Base-by-base conservation (phyloP, 2,329 filamentous ascomycete genomes). In the Sporothrix curviconia region DNA sequence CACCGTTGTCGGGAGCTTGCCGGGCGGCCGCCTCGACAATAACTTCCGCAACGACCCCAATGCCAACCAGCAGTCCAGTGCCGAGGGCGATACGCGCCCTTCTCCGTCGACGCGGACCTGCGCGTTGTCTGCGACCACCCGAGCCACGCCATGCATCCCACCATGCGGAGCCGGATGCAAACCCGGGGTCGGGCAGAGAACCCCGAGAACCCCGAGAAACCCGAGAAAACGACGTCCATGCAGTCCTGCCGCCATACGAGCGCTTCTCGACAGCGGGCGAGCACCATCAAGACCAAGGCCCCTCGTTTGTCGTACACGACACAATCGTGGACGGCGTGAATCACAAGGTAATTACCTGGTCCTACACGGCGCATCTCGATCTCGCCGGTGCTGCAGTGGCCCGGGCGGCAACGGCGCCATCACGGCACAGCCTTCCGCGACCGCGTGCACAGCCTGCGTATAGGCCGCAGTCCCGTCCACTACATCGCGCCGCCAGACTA, bases 351-450 rank as follows among this genome's bases (percentile, higher is more conserved):
- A n/a, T 24, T 3, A 56, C 46, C 4, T 56, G 52, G 57, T 40
- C 52, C 17, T 59, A 59, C 24, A 59, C 57, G 4, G 57, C 57
- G 1, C 57, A 59, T 47, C 7, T 59, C 11, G 53, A 59, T 22
- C 19, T 59, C 17, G 22, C 28, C 19, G 47, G 11, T 9, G 8
- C 17, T 7, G 15, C n/a, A n/a, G 25, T n/a, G 9, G 22, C 17
- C 14, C 7, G 0, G 9, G 11, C 28, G 9, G 15, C 7, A 30
- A 24, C n/a, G n/a, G 46, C 11, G 30, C 17, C n/a, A 49, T 49
- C 28, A 49, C 46, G 28, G 46, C 46, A 11, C 46, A 49, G 17
- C 46, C 5, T 49, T 49, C 46, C 30, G 46, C 30, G 30, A 49
- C 11, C 46, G 46, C 9, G 28, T 49, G 5, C 30, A 22, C 17